Conservation (phyloP, 768 basidiomycete species). For the Lactarius pseudohatsudake region DNA sequence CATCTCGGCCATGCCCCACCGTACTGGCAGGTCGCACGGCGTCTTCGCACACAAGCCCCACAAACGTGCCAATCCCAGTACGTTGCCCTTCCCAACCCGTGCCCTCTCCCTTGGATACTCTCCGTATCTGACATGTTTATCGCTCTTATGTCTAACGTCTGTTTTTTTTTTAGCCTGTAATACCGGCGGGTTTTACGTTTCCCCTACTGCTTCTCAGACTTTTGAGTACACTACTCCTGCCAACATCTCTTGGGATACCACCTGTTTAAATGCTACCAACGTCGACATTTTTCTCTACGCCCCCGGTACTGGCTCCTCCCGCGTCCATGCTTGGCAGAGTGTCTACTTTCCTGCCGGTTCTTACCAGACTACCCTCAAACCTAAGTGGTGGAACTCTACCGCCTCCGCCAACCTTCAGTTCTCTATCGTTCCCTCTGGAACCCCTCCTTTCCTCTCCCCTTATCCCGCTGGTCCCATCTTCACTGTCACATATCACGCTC, state of each 20-base stretch:
- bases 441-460: conserved; percentile 50
- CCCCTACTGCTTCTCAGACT: conserved; percentile 48
- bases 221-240: conserved; percentile 51
- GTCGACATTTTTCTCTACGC: conserved; percentile 73
- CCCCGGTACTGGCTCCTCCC: conserved; percentile 42
- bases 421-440: conserved; percentile 51
- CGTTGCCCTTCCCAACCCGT: not conserved
- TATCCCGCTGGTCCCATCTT: conserved; percentile 70
- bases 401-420: conserved; percentile 53
- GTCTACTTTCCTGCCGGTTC: conserved; percentile 50
- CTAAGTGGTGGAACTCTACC: conserved; percentile 73
- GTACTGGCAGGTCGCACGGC: conserved; percentile 4
- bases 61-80: conserved; percentile 15
- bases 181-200: conserved; percentile 61
- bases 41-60: conserved; percentile 10
- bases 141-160: not conserved
- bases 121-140: not conserved
- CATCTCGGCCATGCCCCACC: conserved; percentile 11
- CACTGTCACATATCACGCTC: conserved; percentile 56
- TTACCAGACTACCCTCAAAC: conserved; percentile 51
- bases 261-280: conserved; percentile 49
- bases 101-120: not conserved
- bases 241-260: conserved; percentile 62
- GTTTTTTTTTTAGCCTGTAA: conserved; percentile 42
- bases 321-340: conserved; percentile 57